Conservation (phyloP, 768 basidiomycete genomes). For the Candolleomyces aberdarensis region DNA sequence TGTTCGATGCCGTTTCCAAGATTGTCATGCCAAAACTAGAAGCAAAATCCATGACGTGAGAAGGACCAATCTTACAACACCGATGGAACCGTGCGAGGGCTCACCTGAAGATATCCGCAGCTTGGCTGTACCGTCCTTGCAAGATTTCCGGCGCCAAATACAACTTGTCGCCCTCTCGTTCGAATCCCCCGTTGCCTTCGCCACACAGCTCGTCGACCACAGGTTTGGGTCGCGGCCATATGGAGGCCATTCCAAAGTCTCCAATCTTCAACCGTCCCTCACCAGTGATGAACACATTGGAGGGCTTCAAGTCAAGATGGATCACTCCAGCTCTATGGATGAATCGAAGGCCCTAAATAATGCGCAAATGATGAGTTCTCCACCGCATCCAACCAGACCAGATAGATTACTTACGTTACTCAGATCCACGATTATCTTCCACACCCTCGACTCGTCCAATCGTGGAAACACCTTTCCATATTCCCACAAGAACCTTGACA, state of each 20-base stretch:
- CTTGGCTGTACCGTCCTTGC: slow-evolving; percentile 86
- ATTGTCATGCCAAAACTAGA: slow-evolving; percentile 91
- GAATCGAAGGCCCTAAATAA: slow-evolving; percentile 72
- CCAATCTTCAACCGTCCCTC: slow-evolving; percentile 93
- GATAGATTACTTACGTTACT: slow-evolving; percentile 65
- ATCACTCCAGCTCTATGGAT: slow-evolving; percentile 88
- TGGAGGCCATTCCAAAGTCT: slow-evolving; percentile 97
- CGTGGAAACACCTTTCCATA: slow-evolving; percentile 82
- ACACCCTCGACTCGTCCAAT: slow-evolving; percentile 89
- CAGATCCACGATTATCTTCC: slow-evolving; percentile 93
- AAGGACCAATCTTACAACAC: slow-evolving; percentile 21
- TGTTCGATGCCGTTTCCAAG: slow-evolving; percentile 93
- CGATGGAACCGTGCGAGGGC: slow-evolving; percentile 36
- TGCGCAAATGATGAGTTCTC: slow-evolving; percentile 7
- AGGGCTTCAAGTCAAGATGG: slow-evolving; percentile 96
- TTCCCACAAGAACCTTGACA: slow-evolving; percentile 87
- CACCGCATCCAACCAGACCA: slow-evolving; percentile 24
- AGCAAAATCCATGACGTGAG: slow-evolving; percentile 33
- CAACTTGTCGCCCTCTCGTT: slow-evolving; percentile 95
- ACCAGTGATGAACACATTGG: slow-evolving; percentile 89
- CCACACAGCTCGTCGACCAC: slow-evolving; percentile 9
- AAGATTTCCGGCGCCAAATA: slow-evolving; percentile 97
- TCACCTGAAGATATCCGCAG: slow-evolving; percentile 96
- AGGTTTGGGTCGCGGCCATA: slow-evolving; percentile 67
- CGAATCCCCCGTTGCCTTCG: slow-evolving; percentile 54